A percentile compares a stretch with the other conserved stretches of the same genome.
Evolutionary conservation across 495 filamentous ascomycete genomes (phyloP).

Genomic region (Hypomontagnella monticulosa): DNA sequence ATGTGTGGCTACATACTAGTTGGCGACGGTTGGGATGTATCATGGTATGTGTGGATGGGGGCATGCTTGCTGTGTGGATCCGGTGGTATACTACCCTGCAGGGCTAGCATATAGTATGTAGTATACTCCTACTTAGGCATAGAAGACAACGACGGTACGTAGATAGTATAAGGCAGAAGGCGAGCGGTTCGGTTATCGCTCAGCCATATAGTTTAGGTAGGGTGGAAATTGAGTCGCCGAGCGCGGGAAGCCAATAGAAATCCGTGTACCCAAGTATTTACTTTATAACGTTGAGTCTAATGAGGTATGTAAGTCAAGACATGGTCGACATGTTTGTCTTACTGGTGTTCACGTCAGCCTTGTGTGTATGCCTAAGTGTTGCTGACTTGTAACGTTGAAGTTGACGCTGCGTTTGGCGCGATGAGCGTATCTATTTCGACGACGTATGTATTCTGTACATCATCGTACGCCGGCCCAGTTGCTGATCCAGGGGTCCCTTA

Average conservation of each 20-base stretch:
- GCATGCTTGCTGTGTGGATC: conserved; percentile 31
- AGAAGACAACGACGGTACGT: conserved; percentile 5
- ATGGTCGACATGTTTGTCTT: conserved; percentile 9
- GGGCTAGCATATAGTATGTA: conserved; percentile 18
- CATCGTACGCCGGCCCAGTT: neutral
- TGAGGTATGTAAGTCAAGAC: conserved; percentile 6
- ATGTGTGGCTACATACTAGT: conserved; percentile 38
- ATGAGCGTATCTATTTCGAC: conserved; percentile 3
- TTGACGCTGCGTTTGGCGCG: conserved; percentile 5
- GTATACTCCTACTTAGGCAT: conserved; percentile 27
- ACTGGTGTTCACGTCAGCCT: conserved; percentile 33
- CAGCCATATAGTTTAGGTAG: neutral
- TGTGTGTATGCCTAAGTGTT: conserved; percentile 30
- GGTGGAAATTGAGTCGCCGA: conserved; percentile 30
- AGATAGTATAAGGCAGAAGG: conserved; percentile 6
- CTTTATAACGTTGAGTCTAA: neutral
- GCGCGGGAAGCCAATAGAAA: conserved; percentile 36
- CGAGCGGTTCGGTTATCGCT: conserved; percentile 29
- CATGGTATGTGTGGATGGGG: conserved; percentile 22
- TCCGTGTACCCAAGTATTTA: conserved; percentile 15
- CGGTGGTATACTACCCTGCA: conserved; percentile 34
- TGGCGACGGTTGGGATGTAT: conserved; percentile 7
- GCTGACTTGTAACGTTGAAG: conserved; percentile 22
- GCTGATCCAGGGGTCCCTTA: conserved; percentile 14
- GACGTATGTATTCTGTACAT: conserved; percentile 10